Evolutionary conservation across 2,329 filamentous ascomycete species (phyloP).

Genomic region (Sodiomyces alkalinus): DNA sequence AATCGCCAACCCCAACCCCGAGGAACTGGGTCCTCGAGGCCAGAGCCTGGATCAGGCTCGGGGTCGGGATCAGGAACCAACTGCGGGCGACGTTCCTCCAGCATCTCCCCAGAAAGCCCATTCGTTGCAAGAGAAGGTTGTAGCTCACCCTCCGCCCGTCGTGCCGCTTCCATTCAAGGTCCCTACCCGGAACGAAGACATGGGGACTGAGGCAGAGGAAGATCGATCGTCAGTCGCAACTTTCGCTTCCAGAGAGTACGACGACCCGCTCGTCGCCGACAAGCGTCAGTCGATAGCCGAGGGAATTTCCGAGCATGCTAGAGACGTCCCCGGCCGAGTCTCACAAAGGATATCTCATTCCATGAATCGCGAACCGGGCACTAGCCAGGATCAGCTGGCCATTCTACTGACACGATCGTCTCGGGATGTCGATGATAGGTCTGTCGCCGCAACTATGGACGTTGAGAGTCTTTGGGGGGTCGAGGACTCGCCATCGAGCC

Average conservation of each 20-base stretch:
- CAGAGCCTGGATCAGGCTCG: too few relatives aligned
- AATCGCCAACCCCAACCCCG: too few relatives aligned
- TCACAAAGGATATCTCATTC: slow-evolving; percentile 14
- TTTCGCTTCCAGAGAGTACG: slow-evolving; percentile 49
- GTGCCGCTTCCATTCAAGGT: slow-evolving; percentile 52
- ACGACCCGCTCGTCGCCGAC: slow-evolving; percentile 14
- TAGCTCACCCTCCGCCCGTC: slow-evolving; percentile 33
- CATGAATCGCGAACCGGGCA: slow-evolving; percentile 11
- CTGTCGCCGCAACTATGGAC: slow-evolving; percentile 43
- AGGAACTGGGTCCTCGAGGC: too few relatives aligned
- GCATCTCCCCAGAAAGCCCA: too few relatives aligned
- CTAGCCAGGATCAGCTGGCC: slow-evolving; percentile 32
- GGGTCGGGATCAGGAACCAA: too few relatives aligned
- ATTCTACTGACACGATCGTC: slow-evolving; percentile 14
- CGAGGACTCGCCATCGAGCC: slow-evolving; percentile 15
- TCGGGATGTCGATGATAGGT: slow-evolving; percentile 29
- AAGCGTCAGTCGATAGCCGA: slow-evolving; percentile 26
- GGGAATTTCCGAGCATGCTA: slow-evolving; percentile 32
- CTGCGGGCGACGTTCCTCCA: too few relatives aligned
- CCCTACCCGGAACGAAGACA: slow-evolving; percentile 28
- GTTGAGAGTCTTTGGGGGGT: slow-evolving; percentile 29
- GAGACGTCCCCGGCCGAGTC: slow-evolving; percentile 19
- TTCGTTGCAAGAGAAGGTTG: background rate
- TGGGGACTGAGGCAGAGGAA: slow-evolving; percentile 23
- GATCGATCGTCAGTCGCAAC: slow-evolving; percentile 55